Conservation (phyloP, 108 stramenopile species). For the Pelagomonas calceolata region DNA sequence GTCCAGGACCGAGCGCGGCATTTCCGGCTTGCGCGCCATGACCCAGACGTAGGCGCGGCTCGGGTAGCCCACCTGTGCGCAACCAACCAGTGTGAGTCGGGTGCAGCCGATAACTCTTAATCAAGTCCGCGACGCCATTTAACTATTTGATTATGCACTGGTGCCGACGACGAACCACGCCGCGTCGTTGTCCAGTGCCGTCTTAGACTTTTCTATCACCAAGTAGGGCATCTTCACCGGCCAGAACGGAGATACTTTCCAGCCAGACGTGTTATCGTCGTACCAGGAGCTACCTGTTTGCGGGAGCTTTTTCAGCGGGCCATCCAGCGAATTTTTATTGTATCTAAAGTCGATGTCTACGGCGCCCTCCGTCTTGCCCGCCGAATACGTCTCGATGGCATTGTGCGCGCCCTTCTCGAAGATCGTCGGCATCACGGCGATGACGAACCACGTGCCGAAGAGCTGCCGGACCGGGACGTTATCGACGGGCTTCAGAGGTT, state of each 20-base stretch:
- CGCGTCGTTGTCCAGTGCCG: slow-evolving; percentile 29
- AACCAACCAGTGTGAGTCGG: too few relatives aligned
- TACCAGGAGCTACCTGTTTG: slow-evolving; percentile 45
- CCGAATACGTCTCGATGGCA: slow-evolving; percentile 46
- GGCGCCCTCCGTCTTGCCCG: slow-evolving; percentile 6
- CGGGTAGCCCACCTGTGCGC: slow-evolving; percentile 50
- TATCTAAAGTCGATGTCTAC: slow-evolving; percentile 50
- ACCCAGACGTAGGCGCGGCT: slow-evolving; percentile 48
- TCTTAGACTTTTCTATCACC: slow-evolving; percentile 26
- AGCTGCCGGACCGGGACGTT: slow-evolving; percentile 30
- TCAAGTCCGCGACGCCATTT: too few relatives aligned
- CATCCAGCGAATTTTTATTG: slow-evolving; percentile 28
- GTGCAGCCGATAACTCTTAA: too few relatives aligned
- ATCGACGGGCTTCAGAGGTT: slow-evolving; percentile 8
- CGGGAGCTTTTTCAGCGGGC: slow-evolving; percentile 25
- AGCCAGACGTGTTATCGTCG: slow-evolving; percentile 18
- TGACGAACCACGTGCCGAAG: slow-evolving; percentile 60
- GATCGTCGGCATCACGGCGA: slow-evolving; percentile 48
- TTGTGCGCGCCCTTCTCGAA: slow-evolving; percentile 47
- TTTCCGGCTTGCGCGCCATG: slow-evolving; percentile 39
- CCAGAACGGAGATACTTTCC: slow-evolving; percentile 50
- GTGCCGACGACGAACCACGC: slow-evolving; percentile 35
- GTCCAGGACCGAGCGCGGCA: slow-evolving; percentile 31
- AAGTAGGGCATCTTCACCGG: slow-evolving; percentile 47
- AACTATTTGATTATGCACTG: too few relatives aligned